These are phyloP conservation scores for Cocos nucifera DNA, from an alignment of 176 grass and related monocot genomes.

Conservation along the genomic window DNA sequence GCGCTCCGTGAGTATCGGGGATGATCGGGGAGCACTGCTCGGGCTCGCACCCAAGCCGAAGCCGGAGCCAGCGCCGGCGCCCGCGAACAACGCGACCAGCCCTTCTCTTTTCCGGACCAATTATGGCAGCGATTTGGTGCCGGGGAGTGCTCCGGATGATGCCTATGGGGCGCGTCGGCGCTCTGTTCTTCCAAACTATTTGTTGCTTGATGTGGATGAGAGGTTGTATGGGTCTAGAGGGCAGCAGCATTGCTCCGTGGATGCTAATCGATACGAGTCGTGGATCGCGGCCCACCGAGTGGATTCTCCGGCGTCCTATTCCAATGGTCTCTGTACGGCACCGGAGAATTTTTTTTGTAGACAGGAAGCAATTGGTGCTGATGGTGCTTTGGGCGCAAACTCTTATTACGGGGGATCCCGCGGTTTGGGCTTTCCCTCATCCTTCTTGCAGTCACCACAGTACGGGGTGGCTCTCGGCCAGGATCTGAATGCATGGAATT, in stretches of 20 bases:
- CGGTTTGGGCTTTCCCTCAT: neutral
- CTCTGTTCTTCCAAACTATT: neutral
- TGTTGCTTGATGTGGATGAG: neutral
- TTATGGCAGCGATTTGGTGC: neutral
- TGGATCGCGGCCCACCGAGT: neutral
- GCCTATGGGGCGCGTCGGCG: neutral
- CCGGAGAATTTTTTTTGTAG: neutral
- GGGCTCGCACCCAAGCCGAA: too few relatives aligned
- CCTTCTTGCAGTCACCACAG: neutral
- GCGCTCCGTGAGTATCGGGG: neutral
- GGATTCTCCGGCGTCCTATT: too few relatives aligned
- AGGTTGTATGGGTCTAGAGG: neutral
- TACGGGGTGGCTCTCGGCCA: neutral
- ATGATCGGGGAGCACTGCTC: too few relatives aligned
- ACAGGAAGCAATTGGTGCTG: neutral
- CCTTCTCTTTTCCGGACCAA: too few relatives aligned
- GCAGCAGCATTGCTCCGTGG: constrained; percentile 1
- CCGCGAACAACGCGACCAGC: too few relatives aligned
- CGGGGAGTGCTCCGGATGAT: too few relatives aligned
- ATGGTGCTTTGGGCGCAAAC: neutral
- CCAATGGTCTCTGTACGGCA: too few relatives aligned
- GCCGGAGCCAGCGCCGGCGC: too few relatives aligned
- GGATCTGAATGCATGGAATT: neutral
- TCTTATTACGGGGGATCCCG: neutral
- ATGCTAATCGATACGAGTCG: neutral